A percentile compares a stretch with the other conserved stretches of the same genome.
Conservation (phyloP, 2,329 filamentous ascomycete species). For the Zymoseptoria brevis region DNA sequence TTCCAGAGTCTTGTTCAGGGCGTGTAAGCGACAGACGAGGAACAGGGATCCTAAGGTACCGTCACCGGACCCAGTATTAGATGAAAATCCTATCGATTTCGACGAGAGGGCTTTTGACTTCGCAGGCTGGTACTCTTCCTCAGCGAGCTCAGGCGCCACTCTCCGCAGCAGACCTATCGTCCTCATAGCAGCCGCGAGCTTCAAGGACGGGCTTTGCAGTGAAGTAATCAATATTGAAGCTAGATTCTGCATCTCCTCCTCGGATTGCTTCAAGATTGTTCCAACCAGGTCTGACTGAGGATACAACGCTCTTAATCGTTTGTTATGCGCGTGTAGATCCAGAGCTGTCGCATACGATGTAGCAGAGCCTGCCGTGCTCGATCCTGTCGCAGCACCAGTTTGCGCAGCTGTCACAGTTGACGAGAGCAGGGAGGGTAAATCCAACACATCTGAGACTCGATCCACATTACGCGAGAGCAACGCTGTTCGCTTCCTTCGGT, state of each 20-base stretch:
- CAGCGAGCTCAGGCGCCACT: constrained; percentile 70
- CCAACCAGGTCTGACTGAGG: constrained; percentile 67
- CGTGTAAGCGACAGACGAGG: constrained; percentile 74
- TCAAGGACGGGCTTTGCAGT: constrained; percentile 69
- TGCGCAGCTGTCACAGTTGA: constrained; percentile 61
- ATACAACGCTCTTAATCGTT: constrained; percentile 74
- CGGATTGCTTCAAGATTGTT: constrained; percentile 67
- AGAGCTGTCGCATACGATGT: constrained; percentile 77
- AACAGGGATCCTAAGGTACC: constrained; percentile 75
- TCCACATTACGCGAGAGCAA: constrained; percentile 81
- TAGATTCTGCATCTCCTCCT: constrained; percentile 81
- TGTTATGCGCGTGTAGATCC: constrained; percentile 89
- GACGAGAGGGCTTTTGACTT: constrained; percentile 23
- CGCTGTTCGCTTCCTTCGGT: constrained; percentile 68
- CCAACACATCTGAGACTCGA: constrained; percentile 80
- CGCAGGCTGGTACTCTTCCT: constrained; percentile 7
- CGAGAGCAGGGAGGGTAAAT: constrained; percentile 76
- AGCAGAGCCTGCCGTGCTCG: constrained; percentile 39
- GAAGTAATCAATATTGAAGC: constrained; percentile 72
- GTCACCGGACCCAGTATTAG: constrained; percentile 36
- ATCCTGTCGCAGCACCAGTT: constrained; percentile 35
- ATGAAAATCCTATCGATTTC: constrained; percentile 22
- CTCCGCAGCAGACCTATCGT: constrained; percentile 86
- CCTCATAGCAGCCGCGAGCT: constrained; percentile 81
- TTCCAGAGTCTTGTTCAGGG: constrained; percentile 68